A percentile compares a stretch with the other conserved stretches of the same genome.
Evolutionary conservation across 352 stramenopile species (phyloP).

Genomic region (Globisporangium carolinianum): DNA sequence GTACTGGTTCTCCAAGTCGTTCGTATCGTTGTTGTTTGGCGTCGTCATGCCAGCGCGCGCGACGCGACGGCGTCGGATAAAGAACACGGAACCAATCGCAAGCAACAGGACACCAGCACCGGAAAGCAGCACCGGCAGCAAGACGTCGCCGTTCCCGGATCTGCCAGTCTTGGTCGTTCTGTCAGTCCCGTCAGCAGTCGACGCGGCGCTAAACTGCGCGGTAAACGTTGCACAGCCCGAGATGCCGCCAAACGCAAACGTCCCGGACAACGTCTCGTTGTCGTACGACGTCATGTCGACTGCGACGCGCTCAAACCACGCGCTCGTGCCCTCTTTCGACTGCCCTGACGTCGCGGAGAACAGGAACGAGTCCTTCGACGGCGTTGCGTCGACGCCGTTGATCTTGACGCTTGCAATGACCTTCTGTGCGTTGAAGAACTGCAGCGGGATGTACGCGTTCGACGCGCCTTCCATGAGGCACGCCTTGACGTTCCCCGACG

Average conservation of each 20-base stretch:
- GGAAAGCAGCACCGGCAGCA: slow-evolving; percentile 35
- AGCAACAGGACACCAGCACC: slow-evolving; percentile 42
- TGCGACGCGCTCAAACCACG: slow-evolving; percentile 57
- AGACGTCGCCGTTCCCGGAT: slow-evolving; percentile 15
- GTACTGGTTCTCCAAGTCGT: slow-evolving; percentile 53
- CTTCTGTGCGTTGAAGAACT: slow-evolving; percentile 80
- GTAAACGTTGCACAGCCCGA: slow-evolving; percentile 53
- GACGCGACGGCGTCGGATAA: slow-evolving; percentile 49
- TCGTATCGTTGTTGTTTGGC: slow-evolving; percentile 28
- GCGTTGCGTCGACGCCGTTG: slow-evolving; percentile 39
- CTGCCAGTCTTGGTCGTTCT: slow-evolving; percentile 12
- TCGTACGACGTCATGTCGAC: slow-evolving; percentile 53
- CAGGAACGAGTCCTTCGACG: slow-evolving; percentile 46
- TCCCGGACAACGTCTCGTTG: slow-evolving; percentile 42
- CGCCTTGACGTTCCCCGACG: slow-evolving; percentile 67
- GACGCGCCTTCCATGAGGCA: slow-evolving; percentile 81
- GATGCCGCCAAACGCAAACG: slow-evolving; percentile 48
- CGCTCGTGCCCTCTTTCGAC: slow-evolving; percentile 24
- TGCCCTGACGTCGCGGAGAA: slow-evolving; percentile 49
- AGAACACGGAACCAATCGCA: slow-evolving; percentile 62
- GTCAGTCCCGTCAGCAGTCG: slow-evolving; percentile 37
- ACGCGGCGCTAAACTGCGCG: slow-evolving; percentile 62
- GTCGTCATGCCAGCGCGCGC: slow-evolving; percentile 23
- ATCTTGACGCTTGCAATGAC: slow-evolving; percentile 57
- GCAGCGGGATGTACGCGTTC: slow-evolving; percentile 70